Evolutionary conservation across 2,329 filamentous ascomycete genomes (phyloP).

Genomic region (Hypoxylon sp.): DNA sequence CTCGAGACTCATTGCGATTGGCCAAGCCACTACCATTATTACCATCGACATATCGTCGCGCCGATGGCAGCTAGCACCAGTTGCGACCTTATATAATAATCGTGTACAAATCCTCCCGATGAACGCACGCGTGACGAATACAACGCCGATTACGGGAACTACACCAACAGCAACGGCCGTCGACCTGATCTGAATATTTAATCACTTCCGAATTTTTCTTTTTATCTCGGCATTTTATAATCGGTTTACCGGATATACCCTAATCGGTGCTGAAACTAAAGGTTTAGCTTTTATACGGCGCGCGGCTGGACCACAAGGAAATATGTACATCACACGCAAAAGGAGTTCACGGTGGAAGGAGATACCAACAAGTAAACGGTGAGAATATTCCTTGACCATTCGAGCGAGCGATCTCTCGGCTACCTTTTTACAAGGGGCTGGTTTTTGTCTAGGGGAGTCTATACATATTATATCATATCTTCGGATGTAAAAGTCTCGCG

Average conservation of each 20-base stretch:
- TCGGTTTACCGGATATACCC: constrained; percentile 31
- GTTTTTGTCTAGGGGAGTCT: constrained; percentile 16
- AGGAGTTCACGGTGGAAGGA: constrained; percentile 16
- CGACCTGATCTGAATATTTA: not conserved
- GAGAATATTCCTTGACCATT: constrained; percentile 13
- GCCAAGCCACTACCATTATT: constrained; percentile 23
- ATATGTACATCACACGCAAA: not conserved
- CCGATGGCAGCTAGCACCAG: not conserved
- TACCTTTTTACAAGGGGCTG: constrained; percentile 1
- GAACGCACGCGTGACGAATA: constrained; percentile 7
- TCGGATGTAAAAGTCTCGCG: constrained; percentile 8
- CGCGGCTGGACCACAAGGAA: constrained; percentile 32
- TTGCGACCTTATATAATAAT: not conserved
- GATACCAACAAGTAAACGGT: not conserved
- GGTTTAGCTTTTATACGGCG: constrained; percentile 20
- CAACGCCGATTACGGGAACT: constrained; percentile 1
- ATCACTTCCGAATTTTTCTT: constrained; percentile 5
- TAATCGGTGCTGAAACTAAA: constrained; percentile 12
- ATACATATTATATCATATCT: constrained; percentile 8
- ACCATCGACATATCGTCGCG: constrained; percentile 9
- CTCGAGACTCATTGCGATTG: constrained; percentile 12
- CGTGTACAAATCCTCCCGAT: not conserved
- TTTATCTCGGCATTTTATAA: constrained; percentile 19
- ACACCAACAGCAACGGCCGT: constrained; percentile 1
- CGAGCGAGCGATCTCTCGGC: constrained; percentile 19